Base-by-base conservation (phyloP, 83 land plant species). In the Thuja plicata region DNA sequence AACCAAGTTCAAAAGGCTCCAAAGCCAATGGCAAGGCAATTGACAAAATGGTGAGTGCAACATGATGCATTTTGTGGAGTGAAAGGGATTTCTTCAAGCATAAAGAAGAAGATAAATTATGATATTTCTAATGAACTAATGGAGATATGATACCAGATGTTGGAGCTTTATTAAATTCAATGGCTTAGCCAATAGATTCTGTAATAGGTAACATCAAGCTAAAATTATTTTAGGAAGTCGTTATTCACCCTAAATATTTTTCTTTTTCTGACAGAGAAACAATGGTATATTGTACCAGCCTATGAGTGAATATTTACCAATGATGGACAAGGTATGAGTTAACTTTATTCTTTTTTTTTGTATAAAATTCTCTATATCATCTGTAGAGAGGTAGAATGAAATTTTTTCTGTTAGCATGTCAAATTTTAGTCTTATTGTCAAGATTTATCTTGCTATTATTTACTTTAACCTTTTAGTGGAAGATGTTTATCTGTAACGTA, bases 21-120 rank as follows among this genome's bases (percentile, higher is more conserved):
- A 93, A 91, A 76, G 87, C 88, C 15, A 87, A 91, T 46, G 87
- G 89, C 80, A 89, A 85, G 88, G 73, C 92, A 35, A 88, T 87
- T 32, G 92, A 96, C 89, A 89, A 82, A 89, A 94, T 91, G 95
- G 96, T 96, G 46, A 81, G 86, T 24, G 80, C 38, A 24, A 37
- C 40, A 41, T 60, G 60, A 27, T 34, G 2, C 71, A 50, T 30
- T 43, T 62, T 24, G 19, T 37, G 19, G n/a, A n/a, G n/a, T n/a
- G n/a, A n/a, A n/a, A n/a, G n/a, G n/a, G n/a, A n/a, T n/a, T n/a
- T n/a, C n/a, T n/a, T n/a, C n/a, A n/a, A n/a, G n/a, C n/a, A n/a
- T n/a, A n/a, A n/a, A n/a, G n/a, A n/a, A n/a, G n/a, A n/a, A n/a
- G n/a, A n/a, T n/a, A n/a, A n/a, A n/a, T n/a, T n/a, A n/a, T 5